Evolutionary conservation across 2,329 filamentous ascomycete genomes (phyloP), one percentile per base, ranked within the genome.

Genomic region (Aspergillus tanneri): DNA sequence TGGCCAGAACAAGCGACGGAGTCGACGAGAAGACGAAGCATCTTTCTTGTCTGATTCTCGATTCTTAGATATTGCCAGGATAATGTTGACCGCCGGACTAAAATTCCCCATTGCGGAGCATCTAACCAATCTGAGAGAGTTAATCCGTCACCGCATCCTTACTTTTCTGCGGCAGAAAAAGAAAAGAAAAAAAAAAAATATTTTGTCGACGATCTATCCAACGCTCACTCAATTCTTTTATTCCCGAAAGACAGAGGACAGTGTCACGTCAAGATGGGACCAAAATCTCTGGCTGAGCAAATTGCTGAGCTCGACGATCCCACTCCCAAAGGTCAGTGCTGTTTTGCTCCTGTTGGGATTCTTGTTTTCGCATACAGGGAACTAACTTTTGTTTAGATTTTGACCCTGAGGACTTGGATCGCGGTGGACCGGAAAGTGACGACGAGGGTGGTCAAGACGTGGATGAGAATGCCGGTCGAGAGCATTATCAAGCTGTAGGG

Each of bases 401-500:
- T 63, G 90, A 95, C 65, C 88, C 88, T 0, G 90, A 95, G 73
- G 83, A 82, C 47, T 71, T 80, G 44, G 73, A 81, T 57, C 81
- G 83, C 52, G 75, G 73, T 14, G 77, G 77, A 12, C 70, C 71
- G 53, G 77, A 77, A n/a, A 79, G 77, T 47, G 79, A 80, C 46
- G 81, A 80, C 38, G 76, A 73, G 35, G 68, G 70, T 11, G 79
- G 75, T 42, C 81, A 77, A 36, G 52, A 54, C 4, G 71, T 69
- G 18, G 72, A 72, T 47, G 68, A 59, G 32, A 69, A 78, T 57
- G 74, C 78, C 9, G 90, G 87, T 16, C 87, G 91, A 24, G 92
- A 96, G 61, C 92, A 97, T 67, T 97, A 97, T 65, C 80, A 87
- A 35, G 71, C 79, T 43, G 88, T 96, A 24, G 87, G 85, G 78